These are phyloP conservation scores for Penicillium sp. DNA, from an alignment of 2,329 filamentous ascomycete genomes.

Conservation along the genomic window DNA sequence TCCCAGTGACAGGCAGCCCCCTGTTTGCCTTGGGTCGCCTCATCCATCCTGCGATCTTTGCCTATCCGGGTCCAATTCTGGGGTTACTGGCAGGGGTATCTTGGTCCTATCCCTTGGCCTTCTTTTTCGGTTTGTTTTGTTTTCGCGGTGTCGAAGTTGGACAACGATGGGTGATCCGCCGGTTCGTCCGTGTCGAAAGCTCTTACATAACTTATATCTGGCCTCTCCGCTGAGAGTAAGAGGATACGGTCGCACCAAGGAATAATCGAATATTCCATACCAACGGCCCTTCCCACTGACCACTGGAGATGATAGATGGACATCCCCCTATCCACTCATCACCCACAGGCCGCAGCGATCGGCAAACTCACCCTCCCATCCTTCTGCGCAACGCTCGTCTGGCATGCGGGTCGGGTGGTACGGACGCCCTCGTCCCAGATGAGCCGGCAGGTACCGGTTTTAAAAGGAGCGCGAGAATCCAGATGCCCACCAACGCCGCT, in stretches of 20 bases:
- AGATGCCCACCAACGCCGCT: background rate
- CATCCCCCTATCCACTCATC: background rate
- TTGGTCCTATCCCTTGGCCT: constrained; percentile 10
- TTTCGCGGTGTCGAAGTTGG: background rate
- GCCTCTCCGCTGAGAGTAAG: no score
- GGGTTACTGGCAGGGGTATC: constrained; percentile 21
- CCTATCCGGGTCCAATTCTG: constrained; percentile 23
- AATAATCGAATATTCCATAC: constrained; percentile 15
- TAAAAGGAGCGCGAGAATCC: constrained; percentile 6
- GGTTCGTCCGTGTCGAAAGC: background rate
- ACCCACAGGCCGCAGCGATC: constrained; percentile 20
- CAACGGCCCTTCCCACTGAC: background rate
- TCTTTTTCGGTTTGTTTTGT: background rate
- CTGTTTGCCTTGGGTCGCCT: constrained; percentile 18
- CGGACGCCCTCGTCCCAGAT: constrained; percentile 9
- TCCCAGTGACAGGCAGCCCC: constrained; percentile 8
- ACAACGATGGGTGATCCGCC: background rate
- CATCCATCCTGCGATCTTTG: constrained; percentile 22
- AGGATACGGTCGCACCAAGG: constrained; percentile 5
- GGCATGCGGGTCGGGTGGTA: constrained; percentile 29
- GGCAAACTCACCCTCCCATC: constrained; percentile 20
- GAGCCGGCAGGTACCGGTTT: constrained; percentile 13
- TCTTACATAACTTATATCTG: no score
- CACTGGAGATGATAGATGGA: background rate
- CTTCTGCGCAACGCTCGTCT: constrained; percentile 23